Base-by-base conservation (phyloP, 352 stramenopile genomes). In the Phytophthora tubulina region DNA sequence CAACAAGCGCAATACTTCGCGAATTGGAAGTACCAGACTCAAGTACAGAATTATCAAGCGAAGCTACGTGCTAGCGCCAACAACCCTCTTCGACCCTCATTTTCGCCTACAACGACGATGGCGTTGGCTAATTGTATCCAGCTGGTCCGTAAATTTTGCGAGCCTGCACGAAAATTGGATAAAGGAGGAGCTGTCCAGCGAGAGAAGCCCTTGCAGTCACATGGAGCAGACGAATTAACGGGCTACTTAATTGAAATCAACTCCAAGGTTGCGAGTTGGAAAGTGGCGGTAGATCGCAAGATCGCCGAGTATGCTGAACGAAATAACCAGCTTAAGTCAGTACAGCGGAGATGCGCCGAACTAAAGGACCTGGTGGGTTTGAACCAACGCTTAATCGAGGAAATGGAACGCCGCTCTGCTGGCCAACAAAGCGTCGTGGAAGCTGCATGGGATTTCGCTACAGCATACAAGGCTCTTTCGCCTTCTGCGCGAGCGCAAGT, bases 331-430 rank as follows among this genome's bases (percentile, higher is more conserved):
- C 67, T 91, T 1, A 63, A 56, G 46, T 78, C 78, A 2, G 65
- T 90, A 3, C 67, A 87, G 39, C 65, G 55, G 8, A 70, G 79
- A 21, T 91, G 80, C 48, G 53, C 57, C 0, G 79, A 90, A 51
- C 75, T 91, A 6, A 85, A 82, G 35, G 71, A 76, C 31, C 63
- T 91, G 32, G 77, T 90, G 13, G 76, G 57, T 10, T 67, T 88
- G 31, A 81, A 86, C 27, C 75, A 88, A 42, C 70, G 70, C 0
- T 52, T 88, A 6, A 79, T 88, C 4, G 70, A 72, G 21, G 80
- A 88, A 68, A 75, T 84, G 52, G 80, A 88, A 56, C 69, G 72
- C 5, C 72, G 79, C 35, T 74, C 67, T 3, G 66, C 75, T 4
- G 67, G 69, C 7, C 74, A 82, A 31, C 70, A 81, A 44, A 71